Percentiles rank a stretch among this genome's conserved stretches.
phyloP scores from a whole-genome alignment of 306 rosid species.

The Malus sieversii region DNA sequence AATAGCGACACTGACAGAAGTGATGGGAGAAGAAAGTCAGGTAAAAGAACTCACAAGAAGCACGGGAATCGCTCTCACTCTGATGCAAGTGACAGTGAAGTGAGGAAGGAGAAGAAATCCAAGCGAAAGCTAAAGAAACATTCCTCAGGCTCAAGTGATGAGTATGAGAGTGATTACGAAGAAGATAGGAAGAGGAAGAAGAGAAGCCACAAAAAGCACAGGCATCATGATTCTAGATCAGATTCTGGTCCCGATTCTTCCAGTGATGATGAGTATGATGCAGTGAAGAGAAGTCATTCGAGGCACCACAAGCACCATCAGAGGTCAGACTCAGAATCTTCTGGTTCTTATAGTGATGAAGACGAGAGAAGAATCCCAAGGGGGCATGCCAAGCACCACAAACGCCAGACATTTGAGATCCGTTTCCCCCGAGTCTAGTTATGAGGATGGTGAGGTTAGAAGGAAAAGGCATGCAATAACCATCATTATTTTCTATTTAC shows the following conservation, averaged over 20 bases:
- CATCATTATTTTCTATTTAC: too few species aligned
- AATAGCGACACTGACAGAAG: conserved; percentile 42
- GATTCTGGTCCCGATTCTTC: conserved; percentile 42
- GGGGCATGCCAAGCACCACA: conserved; percentile 44
- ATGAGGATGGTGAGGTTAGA: conserved; percentile 25
- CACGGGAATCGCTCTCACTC: conserved; percentile 51
- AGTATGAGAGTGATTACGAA: conserved; percentile 36
- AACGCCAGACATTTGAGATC: conserved; percentile 35
- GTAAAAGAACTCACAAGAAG: conserved; percentile 59
- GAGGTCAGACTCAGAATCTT: background rate
- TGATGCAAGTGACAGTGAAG: conserved; percentile 50
- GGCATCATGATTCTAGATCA: conserved; percentile 35
- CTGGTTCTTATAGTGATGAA: conserved; percentile 26
- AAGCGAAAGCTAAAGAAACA: conserved; percentile 43
- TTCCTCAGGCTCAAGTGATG: conserved; percentile 43
- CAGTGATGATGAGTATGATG: conserved; percentile 31
- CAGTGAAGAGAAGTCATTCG: conserved; percentile 19
- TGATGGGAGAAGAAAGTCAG: conserved; percentile 37
- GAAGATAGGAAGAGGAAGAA: conserved; percentile 62
- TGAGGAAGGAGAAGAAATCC: conserved; percentile 54
- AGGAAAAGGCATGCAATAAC: conserved; percentile 28
- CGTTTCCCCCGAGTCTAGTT: conserved; percentile 30
- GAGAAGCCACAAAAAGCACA: conserved; percentile 39
- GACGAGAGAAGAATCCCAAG: conserved; percentile 26
- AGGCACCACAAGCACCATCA: conserved; percentile 21